These are phyloP conservation scores for Ogataea polymorpha DNA, from an alignment of 805 yeast genomes.

Conservation along the genomic window DNA sequence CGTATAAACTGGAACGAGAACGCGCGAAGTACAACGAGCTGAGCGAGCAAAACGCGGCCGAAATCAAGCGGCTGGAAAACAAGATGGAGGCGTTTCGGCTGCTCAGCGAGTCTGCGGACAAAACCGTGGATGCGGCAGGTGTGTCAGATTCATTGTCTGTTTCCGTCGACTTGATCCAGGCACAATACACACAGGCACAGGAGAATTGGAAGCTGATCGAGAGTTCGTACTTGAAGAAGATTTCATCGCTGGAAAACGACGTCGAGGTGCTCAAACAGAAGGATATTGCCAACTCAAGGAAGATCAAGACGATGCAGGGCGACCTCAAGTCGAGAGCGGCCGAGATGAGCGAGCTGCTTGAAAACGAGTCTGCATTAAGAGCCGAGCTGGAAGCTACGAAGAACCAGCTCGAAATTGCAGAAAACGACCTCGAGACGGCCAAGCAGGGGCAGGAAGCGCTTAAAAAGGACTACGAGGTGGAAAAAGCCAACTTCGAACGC, in stretches of 20 bases:
- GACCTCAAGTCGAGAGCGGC: slow-evolving; percentile 36
- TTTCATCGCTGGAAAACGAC: slow-evolving; percentile 44
- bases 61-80: slow-evolving; percentile 59
- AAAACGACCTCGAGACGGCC: slow-evolving; percentile 16
- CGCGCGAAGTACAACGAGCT: slow-evolving; percentile 25
- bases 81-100: slow-evolving; percentile 67
- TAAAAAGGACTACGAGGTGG: slow-evolving; percentile 28
- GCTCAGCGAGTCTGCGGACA: slow-evolving; percentile 48
- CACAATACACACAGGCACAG: slow-evolving; percentile 71
- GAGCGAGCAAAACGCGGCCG: slow-evolving; percentile 36
- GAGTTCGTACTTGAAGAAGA: slow-evolving; percentile 50
- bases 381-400: slow-evolving; percentile 19
- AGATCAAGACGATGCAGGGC: slow-evolving; percentile 29
- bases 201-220: slow-evolving; percentile 85
- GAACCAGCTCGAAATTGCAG: slow-evolving; percentile 16
- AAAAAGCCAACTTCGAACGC: slow-evolving; percentile 24
- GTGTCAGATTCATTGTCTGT: slow-evolving; percentile 10
- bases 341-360: slow-evolving; percentile 27
- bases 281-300: slow-evolving; percentile 29
- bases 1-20: slow-evolving; percentile 30
- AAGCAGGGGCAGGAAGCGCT: slow-evolving; percentile 29
- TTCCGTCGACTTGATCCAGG: slow-evolving; percentile 49
- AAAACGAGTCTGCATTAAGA: slow-evolving; percentile 21
- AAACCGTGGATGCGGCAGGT: slow-evolving; percentile 9
- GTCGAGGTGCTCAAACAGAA: slow-evolving; percentile 36